These are phyloP conservation scores for Plasmodium malariae DNA, from an alignment of 169 alveolate species.

Conservation along the genomic window DNA sequence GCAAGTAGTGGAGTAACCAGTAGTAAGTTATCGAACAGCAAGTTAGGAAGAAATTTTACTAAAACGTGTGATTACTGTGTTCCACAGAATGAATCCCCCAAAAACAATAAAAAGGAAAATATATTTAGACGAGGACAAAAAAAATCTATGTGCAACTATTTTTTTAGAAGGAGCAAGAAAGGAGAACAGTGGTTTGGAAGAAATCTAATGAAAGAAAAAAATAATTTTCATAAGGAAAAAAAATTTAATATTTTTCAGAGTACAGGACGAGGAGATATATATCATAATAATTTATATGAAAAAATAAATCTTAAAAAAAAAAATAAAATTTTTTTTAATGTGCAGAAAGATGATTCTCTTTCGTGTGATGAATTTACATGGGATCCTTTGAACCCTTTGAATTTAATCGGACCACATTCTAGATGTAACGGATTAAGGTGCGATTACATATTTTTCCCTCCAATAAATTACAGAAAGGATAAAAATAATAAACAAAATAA, in stretches of 20 bases:
- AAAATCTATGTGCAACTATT: neutral
- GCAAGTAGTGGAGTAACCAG: too few relatives aligned
- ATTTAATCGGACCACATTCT: conserved; percentile 91
- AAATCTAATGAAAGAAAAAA: neutral
- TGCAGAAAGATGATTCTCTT: conserved; percentile 9
- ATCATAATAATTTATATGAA: neutral
- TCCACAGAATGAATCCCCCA: neutral
- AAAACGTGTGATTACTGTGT: neutral
- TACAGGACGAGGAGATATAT: neutral
- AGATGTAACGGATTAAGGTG: conserved; percentile 91
- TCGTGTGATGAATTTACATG: conserved; percentile 87
- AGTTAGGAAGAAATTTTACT: neutral
- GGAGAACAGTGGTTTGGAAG: neutral
- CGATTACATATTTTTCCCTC: conserved; percentile 92
- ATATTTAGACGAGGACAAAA: neutral
- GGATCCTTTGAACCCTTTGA: conserved; percentile 93
- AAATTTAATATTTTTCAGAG: neutral
- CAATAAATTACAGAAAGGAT: conserved; percentile 76
- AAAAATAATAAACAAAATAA: neutral
- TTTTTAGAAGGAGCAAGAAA: neutral
- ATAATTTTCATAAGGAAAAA: neutral
- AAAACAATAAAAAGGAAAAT: neutral
- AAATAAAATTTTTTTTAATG: neutral
- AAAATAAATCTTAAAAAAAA: conserved; percentile 7
- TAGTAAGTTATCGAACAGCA: neutral